phyloP scores from a whole-genome alignment of 2,329 filamentous ascomycete genomes.

The Sarocladiaceae sp. region DNA sequence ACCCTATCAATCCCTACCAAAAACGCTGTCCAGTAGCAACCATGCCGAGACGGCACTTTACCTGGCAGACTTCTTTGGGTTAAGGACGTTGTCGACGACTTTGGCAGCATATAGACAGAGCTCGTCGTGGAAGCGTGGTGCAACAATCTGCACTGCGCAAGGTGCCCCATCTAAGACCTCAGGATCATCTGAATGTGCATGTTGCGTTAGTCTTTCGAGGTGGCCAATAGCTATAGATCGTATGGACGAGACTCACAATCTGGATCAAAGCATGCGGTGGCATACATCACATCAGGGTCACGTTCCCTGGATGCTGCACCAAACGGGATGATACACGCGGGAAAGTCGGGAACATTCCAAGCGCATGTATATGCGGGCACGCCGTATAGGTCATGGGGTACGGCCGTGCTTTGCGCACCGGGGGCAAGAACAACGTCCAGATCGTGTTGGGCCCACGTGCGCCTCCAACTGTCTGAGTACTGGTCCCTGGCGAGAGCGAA shows the following conservation, averaged over 20 bases:
- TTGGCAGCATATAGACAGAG: neutral
- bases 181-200: neutral
- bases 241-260: conserved; percentile 4
- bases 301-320: neutral
- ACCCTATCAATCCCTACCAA: too few relatives aligned
- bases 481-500: neutral
- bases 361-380: neutral
- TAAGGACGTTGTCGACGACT: neutral
- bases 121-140: neutral
- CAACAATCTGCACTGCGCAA: neutral
- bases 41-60: too few relatives aligned
- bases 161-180: neutral
- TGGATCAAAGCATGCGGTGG: neutral
- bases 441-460: neutral
- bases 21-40: too few relatives aligned
- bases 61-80: too few relatives aligned
- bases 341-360: neutral
- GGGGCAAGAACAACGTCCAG: neutral
- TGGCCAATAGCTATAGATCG: too few relatives aligned
- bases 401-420: conserved; percentile 4
- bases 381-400: neutral
- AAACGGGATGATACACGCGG: neutral
- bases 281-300: neutral
- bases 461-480: neutral
- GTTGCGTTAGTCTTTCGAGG: neutral